Base-by-base conservation (phyloP, 495 filamentous ascomycete genomes). In the Polyplosphaeria fusca region DNA sequence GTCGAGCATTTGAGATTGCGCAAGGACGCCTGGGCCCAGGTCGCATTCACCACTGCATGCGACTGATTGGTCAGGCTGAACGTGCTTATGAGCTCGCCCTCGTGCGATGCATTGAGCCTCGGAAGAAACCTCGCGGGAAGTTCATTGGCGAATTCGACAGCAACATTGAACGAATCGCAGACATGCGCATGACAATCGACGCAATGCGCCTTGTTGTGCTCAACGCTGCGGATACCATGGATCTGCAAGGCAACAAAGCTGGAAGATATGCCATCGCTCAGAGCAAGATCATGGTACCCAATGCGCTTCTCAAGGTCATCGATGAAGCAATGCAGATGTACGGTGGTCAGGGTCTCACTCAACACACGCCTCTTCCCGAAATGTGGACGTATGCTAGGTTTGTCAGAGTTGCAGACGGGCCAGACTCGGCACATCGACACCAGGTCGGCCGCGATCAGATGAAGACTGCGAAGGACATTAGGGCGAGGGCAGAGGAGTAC, bases 1-100 rank as follows among this genome's bases (percentile, higher is more conserved):
- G 72, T n/a, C 67, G 72, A 19, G 72, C 68, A 7, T 75, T 75
- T 55, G 72, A 75, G 52, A 75, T 75, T 51, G 69, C 69, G 13
- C 72, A 75, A 58, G 72, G 72, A 38, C 59, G 72, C 20, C 65
- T 75, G 28, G 72, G 72, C 1, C 71, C 71, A 3, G 72, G 72
- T 22, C 53, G 72, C 13, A 75, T 75, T 30, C 72, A 75, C 56
- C 72, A 75, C 58, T 70, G 67, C 55, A 75, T 75, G 72, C 67
- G 72, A 1, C 55, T 71, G 32, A 67, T 75, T 37, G 72, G 72
- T 11, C 68, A 72, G 48, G 63, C 66, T 16, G 72, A 75, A 58
- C 63, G 72, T 4, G 72, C 72, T 0, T 70, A 64, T 55, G 72
- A 75, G 51, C 62, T 73, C 4, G 67, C 69, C 5, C 58, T 75